A percentile compares a stretch with the other conserved stretches of the same genome.
Conservation (phyloP, 345 rosid genomes). For the Aethionema arabicum region DNA sequence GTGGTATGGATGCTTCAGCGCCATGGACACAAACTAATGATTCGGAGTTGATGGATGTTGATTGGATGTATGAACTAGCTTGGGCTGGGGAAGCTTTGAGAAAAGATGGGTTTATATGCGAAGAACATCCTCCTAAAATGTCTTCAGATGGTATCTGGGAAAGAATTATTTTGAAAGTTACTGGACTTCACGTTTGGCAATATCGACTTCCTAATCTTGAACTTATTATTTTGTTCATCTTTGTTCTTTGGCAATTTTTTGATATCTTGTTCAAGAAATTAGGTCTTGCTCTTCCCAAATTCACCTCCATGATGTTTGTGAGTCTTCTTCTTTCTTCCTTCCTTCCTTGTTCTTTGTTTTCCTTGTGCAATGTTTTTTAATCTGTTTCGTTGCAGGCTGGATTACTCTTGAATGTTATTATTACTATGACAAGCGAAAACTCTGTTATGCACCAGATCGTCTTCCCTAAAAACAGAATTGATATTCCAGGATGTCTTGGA, state of each 20-base stretch:
- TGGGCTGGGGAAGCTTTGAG: conserved; percentile 21
- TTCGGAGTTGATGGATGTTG: neutral
- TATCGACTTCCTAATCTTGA: conserved; percentile 35
- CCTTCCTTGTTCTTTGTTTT: neutral
- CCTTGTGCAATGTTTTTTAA: neutral
- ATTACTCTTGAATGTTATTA: neutral
- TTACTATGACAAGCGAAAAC: neutral
- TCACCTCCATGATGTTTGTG: conserved; percentile 40
- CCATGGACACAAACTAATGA: neutral
- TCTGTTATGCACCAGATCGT: conserved; percentile 17
- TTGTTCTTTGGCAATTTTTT: conserved; percentile 34
- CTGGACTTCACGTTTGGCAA: conserved; percentile 17
- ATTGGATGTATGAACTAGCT: neutral
- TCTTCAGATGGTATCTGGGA: conserved; percentile 40
- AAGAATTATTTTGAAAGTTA: rapidly evolving
- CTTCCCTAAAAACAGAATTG: conserved; percentile 26
- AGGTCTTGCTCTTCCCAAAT: conserved; percentile 30
- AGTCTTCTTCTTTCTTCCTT: conserved; percentile 8
- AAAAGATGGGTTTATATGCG: conserved; percentile 4
- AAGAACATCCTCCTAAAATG: conserved; percentile 34
- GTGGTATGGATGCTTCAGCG: no score
- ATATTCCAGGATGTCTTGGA: conserved; percentile 38
- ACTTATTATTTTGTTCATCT: conserved; percentile 18
- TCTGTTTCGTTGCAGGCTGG: conserved; percentile 30
- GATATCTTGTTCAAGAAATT: conserved; percentile 27